Conservation (phyloP, 2,329 filamentous ascomycete genomes). For the Thermothelomyces thermophilus region DNA sequence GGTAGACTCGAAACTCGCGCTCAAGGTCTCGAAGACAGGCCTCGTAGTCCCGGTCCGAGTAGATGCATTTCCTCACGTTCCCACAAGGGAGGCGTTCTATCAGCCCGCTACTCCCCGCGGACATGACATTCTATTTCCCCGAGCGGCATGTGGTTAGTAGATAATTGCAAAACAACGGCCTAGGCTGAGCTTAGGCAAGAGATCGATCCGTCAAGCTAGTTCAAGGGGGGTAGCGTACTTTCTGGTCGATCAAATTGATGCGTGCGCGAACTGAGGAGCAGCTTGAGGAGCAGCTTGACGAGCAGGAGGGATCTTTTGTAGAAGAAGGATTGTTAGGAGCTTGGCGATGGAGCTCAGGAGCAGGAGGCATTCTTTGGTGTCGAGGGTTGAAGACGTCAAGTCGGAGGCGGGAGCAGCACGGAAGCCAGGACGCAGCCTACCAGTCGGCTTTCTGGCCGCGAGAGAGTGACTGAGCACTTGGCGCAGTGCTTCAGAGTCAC, state of each 20-base stretch:
- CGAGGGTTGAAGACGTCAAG: background rate
- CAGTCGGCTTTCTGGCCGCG: background rate
- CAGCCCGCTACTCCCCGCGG: slow-evolving; percentile 3
- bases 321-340: background rate
- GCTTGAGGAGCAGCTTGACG: too few species aligned
- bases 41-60: slow-evolving; percentile 3
- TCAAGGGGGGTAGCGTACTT: background rate
- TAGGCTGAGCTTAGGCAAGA: background rate
- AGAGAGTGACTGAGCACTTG: background rate
- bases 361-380: background rate
- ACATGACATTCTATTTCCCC: slow-evolving; percentile 7
- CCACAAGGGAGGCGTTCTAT: slow-evolving; percentile 6
- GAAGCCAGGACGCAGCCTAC: background rate
- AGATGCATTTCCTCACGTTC: slow-evolving; percentile 9
- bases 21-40: slow-evolving; percentile 1
- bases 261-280: slow-evolving; percentile 1
- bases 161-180: background rate
- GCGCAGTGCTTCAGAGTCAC: too few species aligned
- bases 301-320: background rate
- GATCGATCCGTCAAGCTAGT: slow-evolving; percentile 1
- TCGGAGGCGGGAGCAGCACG: background rate
- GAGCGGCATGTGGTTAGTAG: background rate
- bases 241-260: slow-evolving; percentile 1
- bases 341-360: background rate
- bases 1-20: slow-evolving; percentile 5